Conservation (phyloP, 768 basidiomycete species). For the Tylopilus cervinicoccineus region DNA sequence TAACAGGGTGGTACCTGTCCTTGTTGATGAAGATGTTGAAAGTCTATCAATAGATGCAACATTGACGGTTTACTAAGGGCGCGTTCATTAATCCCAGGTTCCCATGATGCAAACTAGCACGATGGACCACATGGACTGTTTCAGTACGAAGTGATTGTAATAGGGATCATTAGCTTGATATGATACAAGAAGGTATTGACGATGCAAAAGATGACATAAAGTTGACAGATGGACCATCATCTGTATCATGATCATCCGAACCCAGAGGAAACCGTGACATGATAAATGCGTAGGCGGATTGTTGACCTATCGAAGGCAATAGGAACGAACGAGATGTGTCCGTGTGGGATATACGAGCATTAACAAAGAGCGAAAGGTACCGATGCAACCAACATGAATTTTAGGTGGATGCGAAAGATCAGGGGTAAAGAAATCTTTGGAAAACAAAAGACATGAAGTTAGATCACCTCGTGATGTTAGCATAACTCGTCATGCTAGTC, state of each 20-base stretch:
- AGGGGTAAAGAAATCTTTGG: conserved; percentile 10
- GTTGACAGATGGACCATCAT: conserved; percentile 12
- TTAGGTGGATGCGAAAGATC: conserved; percentile 22
- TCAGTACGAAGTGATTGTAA: neutral
- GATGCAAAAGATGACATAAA: conserved; percentile 14
- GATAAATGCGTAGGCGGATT: conserved; percentile 16
- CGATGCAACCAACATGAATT: conserved; percentile 19
- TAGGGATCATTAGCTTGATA: conserved; percentile 17
- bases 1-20: conserved; percentile 81
- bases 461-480: conserved; percentile 17
- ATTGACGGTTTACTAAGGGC: neutral
- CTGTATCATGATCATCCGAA: conserved; percentile 10
- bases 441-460: conserved; percentile 16
- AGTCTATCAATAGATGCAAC: conserved; percentile 37
- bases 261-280: conserved; percentile 12
- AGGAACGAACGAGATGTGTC: conserved; percentile 12
- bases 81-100: too few relatives aligned
- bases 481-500: conserved; percentile 17
- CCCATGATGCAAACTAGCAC: too few relatives aligned
- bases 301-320: conserved; percentile 10
- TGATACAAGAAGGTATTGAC: conserved; percentile 20
- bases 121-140: neutral
- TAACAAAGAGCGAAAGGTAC: conserved; percentile 26
- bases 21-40: conserved; percentile 54
- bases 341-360: conserved; percentile 25